phyloP scores from a whole-genome alignment of 2,329 filamentous ascomycete genomes.

The Phialocephala subalpina region DNA sequence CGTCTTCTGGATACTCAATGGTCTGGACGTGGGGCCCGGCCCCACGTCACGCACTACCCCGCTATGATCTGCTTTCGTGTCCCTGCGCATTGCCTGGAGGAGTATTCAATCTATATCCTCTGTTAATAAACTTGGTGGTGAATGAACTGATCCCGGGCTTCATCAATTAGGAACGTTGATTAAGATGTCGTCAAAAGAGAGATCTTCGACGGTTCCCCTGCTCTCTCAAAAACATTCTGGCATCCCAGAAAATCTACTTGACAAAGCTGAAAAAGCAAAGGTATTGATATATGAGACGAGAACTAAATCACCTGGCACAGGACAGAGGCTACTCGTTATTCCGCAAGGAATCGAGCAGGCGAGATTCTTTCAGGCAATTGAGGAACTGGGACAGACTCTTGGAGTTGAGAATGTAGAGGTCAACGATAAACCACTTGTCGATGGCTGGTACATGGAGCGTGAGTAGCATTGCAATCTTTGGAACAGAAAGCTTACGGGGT shows the following conservation, averaged over 20 bases:
- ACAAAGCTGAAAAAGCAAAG: constrained; percentile 48
- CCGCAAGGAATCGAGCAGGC: constrained; percentile 49
- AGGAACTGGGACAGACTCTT: constrained; percentile 47
- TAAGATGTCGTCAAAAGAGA: neutral
- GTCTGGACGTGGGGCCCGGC: no score
- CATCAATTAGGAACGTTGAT: no score
- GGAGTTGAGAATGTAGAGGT: constrained; percentile 50
- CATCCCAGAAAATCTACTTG: constrained; percentile 48
- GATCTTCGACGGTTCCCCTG: constrained; percentile 35
- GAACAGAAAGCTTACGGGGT: neutral
- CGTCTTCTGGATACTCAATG: no score
- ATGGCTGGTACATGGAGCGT: constrained; percentile 48
- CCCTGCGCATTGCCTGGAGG: no score
- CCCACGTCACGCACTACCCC: no score
- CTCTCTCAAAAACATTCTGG: constrained; percentile 50
- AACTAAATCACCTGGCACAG: constrained; percentile 44
- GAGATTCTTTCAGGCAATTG: constrained; percentile 46
- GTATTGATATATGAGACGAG: constrained; percentile 45
- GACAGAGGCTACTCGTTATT: constrained; percentile 46
- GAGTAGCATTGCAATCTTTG: neutral
- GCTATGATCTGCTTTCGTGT: no score
- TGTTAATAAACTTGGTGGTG: no score
- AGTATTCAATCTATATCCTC: no score
- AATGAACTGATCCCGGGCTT: no score
- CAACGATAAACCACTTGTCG: constrained; percentile 50